Evolutionary conservation across 192 early-diverging fungal species (phyloP).

Genomic region (Coemansia javaensis): DNA sequence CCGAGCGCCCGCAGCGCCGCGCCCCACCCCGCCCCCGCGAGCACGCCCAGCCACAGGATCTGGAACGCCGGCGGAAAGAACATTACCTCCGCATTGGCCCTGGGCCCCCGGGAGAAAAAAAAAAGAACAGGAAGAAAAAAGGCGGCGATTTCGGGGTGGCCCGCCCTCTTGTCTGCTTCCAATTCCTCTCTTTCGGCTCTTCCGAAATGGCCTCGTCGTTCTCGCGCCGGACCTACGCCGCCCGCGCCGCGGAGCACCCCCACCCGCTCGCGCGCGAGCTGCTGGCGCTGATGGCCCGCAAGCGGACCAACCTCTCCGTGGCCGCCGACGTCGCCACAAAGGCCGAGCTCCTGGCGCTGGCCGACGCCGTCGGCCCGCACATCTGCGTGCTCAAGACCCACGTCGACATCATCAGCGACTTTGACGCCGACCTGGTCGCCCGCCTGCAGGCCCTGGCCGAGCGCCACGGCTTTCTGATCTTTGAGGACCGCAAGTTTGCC

Average conservation of each 20-base stretch:
- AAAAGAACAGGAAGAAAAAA: background rate
- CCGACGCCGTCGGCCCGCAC: slow-evolving; percentile 86
- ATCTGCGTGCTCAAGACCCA: slow-evolving; percentile 98
- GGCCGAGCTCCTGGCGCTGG: slow-evolving; percentile 79
- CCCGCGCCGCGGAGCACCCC: slow-evolving; percentile 60
- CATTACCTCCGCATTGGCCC: slow-evolving; percentile 4
- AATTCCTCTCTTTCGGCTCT: no score
- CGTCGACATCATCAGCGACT: slow-evolving; percentile 90
- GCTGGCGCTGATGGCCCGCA: slow-evolving; percentile 78
- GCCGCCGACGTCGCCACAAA: slow-evolving; percentile 89
- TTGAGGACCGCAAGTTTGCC: slow-evolving; percentile 98
- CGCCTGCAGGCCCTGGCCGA: slow-evolving; percentile 68
- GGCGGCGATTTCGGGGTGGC: background rate
- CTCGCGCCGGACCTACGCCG: slow-evolving; percentile 55
- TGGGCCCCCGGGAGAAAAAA: background rate
- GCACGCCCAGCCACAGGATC: slow-evolving; percentile 31
- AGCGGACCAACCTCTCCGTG: slow-evolving; percentile 86
- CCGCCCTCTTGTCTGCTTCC: no score
- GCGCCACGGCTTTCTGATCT: slow-evolving; percentile 94
- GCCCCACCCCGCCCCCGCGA: slow-evolving; percentile 42
- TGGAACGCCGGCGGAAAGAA: slow-evolving; percentile 44
- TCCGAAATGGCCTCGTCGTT: slow-evolving; percentile 43
- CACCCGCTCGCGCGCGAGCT: slow-evolving; percentile 76
- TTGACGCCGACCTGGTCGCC: slow-evolving; percentile 77
- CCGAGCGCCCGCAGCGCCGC: slow-evolving; percentile 36